A percentile compares a stretch with the other conserved stretches of the same genome.
phyloP scores from a whole-genome alignment of 1,139 yeast genomes.

The Wickerhamiella pararugosa region DNA sequence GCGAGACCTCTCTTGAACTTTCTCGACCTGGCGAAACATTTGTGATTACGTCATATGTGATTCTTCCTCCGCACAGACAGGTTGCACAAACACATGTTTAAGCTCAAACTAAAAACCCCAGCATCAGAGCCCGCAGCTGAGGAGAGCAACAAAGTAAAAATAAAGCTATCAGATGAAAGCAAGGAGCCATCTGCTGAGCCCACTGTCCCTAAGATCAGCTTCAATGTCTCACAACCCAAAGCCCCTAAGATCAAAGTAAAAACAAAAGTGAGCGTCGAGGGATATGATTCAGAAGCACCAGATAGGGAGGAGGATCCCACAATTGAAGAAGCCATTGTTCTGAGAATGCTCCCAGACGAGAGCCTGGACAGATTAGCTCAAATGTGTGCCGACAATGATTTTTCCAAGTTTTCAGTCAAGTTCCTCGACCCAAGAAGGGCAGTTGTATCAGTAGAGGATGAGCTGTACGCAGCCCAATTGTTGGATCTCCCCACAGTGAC shows the following conservation, averaged over 20 bases:
- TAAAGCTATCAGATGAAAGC: background rate
- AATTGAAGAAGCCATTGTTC: constrained; percentile 68
- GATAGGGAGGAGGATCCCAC: constrained; percentile 92
- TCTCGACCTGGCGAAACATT: background rate
- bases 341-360: constrained; percentile 67
- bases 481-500: constrained; percentile 83
- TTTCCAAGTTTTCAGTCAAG: constrained; percentile 54
- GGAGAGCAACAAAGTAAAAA: background rate
- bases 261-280: constrained; percentile 84
- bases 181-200: background rate
- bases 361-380: constrained; percentile 64
- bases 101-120: constrained; percentile 21
- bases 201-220: constrained; percentile 8
- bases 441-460: constrained; percentile 37
- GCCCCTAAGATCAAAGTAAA: constrained; percentile 42
- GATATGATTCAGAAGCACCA: constrained; percentile 94
- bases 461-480: constrained; percentile 67
- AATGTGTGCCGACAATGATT: constrained; percentile 71
- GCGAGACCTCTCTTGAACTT: background rate
- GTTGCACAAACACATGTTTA: constrained; percentile 16
- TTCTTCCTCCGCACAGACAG: background rate
- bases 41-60: background rate
- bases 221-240: constrained; percentile 8
- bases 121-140: constrained; percentile 8
- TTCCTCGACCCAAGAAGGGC: constrained; percentile 78